Evolutionary conservation across 2,329 filamentous ascomycete species (phyloP).

Genomic region (Ceratocystis colombiana): DNA sequence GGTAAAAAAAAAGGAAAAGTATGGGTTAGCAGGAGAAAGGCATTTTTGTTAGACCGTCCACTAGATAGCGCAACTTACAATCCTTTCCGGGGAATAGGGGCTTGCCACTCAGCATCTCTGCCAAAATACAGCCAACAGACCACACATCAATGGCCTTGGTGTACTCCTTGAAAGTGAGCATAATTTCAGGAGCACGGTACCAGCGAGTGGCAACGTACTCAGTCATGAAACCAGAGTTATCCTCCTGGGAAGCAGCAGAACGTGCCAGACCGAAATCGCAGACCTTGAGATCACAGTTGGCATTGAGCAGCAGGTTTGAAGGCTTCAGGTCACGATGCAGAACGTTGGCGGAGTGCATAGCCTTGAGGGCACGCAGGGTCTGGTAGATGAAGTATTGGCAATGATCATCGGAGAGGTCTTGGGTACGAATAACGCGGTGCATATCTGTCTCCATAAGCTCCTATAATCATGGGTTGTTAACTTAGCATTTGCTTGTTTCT

Average conservation of each 20-base stretch:
- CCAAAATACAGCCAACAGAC: conserved; percentile 96
- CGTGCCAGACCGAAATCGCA: conserved; percentile 96
- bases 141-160: conserved; percentile 99
- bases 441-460: conserved; percentile 99
- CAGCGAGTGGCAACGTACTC: conserved; percentile 99
- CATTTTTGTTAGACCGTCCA: too few species aligned
- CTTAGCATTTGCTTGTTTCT: conserved; percentile 26
- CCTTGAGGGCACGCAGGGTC: conserved; percentile 91
- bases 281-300: conserved; percentile 97
- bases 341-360: conserved; percentile 98
- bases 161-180: conserved; percentile 99
- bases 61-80: conserved; percentile 50
- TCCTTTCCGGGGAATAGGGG: conserved; percentile 97
- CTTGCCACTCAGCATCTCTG: conserved; percentile 98
- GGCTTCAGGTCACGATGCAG: conserved; percentile 96
- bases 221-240: conserved; percentile 99
- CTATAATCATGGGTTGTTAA: conserved; percentile 36
- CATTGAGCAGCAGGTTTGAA: conserved; percentile 91
- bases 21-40: conserved; percentile 5
- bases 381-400: conserved; percentile 99
- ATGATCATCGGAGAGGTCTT: conserved; percentile 96
- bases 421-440: conserved; percentile 96
- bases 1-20: background rate
- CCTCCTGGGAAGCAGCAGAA: conserved; percentile 91
- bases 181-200: conserved; percentile 98